Conservation (phyloP, 192 early-diverging fungal genomes). For the Obelidium mucronatum region DNA sequence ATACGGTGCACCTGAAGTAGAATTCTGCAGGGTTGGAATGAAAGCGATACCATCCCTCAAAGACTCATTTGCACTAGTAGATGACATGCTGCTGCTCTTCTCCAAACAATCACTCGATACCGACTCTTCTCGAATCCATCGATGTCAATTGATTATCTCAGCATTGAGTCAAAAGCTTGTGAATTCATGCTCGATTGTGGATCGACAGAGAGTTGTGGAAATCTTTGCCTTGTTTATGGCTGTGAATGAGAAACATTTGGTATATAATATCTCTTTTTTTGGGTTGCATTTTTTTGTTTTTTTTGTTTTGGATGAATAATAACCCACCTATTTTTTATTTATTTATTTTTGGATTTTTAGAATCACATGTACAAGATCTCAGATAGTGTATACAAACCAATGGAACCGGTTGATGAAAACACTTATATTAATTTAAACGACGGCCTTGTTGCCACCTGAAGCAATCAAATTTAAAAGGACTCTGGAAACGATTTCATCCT, state of each 20-base stretch:
- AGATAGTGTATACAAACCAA: background rate
- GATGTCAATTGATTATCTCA: background rate
- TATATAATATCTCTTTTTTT: too few relatives aligned
- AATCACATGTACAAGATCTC: background rate
- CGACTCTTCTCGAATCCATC: background rate
- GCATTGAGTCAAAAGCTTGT: background rate
- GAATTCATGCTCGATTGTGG: background rate
- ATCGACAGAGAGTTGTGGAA: background rate
- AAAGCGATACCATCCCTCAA: background rate
- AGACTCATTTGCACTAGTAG: background rate
- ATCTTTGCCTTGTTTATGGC: background rate
- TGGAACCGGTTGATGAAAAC: too few relatives aligned
- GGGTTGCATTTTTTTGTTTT: too few relatives aligned
- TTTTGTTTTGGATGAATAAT: background rate
- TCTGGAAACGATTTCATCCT: background rate
- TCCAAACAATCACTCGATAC: background rate
- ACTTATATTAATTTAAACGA: too few relatives aligned
- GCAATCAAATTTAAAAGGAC: background rate
- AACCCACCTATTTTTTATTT: background rate
- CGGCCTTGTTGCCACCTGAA: background rate
- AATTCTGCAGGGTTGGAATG: background rate
- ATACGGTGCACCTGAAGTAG: background rate
- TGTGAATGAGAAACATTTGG: background rate
- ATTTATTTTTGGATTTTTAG: background rate
- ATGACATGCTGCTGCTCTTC: background rate